Conservation (phyloP, 495 filamentous ascomycete species). For the Neurospora sp. region DNA sequence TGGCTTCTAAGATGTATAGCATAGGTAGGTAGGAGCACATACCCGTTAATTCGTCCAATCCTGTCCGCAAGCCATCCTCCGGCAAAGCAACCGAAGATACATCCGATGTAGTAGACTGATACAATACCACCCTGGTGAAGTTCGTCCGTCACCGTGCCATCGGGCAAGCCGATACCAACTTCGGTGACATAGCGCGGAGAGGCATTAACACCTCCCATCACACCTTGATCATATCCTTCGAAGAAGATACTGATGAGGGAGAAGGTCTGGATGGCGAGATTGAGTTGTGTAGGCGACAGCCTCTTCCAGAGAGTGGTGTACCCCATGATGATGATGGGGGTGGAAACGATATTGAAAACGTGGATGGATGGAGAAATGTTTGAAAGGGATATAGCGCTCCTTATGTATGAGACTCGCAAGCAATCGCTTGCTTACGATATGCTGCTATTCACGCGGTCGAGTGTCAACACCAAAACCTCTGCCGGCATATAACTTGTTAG, state of each 20-base stretch:
- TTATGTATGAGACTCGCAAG: neutral
- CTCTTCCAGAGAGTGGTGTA: constrained; percentile 35
- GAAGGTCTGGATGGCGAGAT: constrained; percentile 34
- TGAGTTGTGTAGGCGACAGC: constrained; percentile 32
- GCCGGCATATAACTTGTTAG: too few relatives aligned
- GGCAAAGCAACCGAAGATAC: constrained; percentile 40
- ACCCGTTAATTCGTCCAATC: neutral
- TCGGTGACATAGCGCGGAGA: constrained; percentile 34
- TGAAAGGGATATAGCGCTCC: neutral
- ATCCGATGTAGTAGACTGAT: constrained; percentile 45
- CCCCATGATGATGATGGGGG: constrained; percentile 15
- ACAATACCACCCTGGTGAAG: constrained; percentile 37
- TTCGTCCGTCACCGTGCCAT: constrained; percentile 13
- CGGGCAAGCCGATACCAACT: constrained; percentile 15
- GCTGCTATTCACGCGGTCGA: neutral
- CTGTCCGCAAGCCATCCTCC: constrained; percentile 10
- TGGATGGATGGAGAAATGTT: neutral
- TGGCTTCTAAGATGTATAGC: neutral
- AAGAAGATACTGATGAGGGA: constrained; percentile 44
- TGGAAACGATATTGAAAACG: constrained; percentile 1
- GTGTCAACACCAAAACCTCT: neutral
- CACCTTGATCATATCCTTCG: constrained; percentile 58
- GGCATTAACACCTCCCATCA: constrained; percentile 65
- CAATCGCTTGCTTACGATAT: neutral
- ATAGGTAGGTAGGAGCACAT: constrained; percentile 7